Percentiles rank a stretch among this genome's conserved stretches.
phyloP scores from a whole-genome alignment of 352 stramenopile species.

The Pythium phragmiticola region DNA sequence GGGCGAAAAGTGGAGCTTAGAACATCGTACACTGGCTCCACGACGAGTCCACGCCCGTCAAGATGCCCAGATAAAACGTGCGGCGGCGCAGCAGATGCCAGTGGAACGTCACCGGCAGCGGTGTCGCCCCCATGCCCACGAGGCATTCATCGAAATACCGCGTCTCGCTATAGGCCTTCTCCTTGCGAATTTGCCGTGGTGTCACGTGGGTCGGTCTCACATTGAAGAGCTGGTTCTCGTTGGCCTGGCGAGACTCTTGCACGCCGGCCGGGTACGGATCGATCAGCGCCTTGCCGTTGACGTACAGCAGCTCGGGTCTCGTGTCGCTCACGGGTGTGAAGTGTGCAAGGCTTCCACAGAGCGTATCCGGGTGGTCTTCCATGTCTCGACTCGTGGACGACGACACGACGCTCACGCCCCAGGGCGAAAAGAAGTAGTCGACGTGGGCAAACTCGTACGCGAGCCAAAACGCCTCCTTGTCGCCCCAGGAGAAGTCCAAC shows the following conservation, averaged over 20 bases:
- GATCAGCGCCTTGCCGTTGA: slow-evolving; percentile 53
- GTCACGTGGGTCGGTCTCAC: slow-evolving; percentile 50
- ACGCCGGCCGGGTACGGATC: slow-evolving; percentile 42
- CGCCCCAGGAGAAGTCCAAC: slow-evolving; percentile 48
- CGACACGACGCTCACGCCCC: slow-evolving; percentile 50
- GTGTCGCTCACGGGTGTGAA: slow-evolving; percentile 36
- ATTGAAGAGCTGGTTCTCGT: slow-evolving; percentile 44
- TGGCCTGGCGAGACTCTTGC: neutral
- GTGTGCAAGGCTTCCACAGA: slow-evolving; percentile 67
- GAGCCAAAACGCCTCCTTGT: slow-evolving; percentile 63
- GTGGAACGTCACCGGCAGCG: neutral
- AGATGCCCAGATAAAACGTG: neutral
- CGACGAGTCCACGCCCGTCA: neutral
- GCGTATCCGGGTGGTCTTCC: slow-evolving; percentile 42
- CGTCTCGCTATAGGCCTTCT: neutral
- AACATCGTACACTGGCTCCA: neutral
- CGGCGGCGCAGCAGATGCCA: neutral
- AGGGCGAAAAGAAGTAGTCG: slow-evolving; percentile 65
- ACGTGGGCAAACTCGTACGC: slow-evolving; percentile 55
- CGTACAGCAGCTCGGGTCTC: slow-evolving; percentile 42
- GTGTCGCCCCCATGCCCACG: neutral
- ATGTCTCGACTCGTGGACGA: slow-evolving; percentile 50
- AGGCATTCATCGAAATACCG: slow-evolving; percentile 3
- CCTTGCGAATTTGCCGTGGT: slow-evolving; percentile 28
- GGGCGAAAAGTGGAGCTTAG: neutral